Evolutionary conservation across 2,329 filamentous ascomycete genomes (phyloP), one percentile per base, ranked within the genome.

Genomic region (Alternaria ventricosa): DNA sequence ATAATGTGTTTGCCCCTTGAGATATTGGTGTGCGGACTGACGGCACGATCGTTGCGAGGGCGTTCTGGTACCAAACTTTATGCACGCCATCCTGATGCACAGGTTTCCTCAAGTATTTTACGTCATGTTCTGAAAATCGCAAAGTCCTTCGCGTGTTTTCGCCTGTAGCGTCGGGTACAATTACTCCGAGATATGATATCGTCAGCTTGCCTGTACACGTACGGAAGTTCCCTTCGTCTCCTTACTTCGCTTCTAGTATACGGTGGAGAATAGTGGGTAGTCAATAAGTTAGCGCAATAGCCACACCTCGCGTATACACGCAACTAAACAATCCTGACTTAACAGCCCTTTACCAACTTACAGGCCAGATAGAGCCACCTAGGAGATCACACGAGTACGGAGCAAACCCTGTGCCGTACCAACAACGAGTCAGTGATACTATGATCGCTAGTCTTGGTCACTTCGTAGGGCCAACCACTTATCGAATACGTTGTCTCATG

Each of bases 401-500:
- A 58, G 18, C 41, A 28, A 58, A 45, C 15, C 18, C 18, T 44
- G 18, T 62, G 36, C 47, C 30, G 47, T 46, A 55, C 28, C 36
- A 46, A 12, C 46, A 22, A 55, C 30, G 36, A 41, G 36, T 55
- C 50, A 41, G 53, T 44, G 44, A 36, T 46, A 22, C 47, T 54
- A 59, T 61, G 50, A 60, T 65, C 45, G 49, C 30, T 61, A 13
- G 59, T 51, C 18, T 51, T 53, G 45, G 54, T 44, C 57, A 60
- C 44, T 33, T 33, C 28, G 28, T 23, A 46, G 25, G 22, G 22
- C 46, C 23, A 60, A 44, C 47, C 45, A 44, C 49, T 41, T 60
- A 41, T 61, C 57, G 55, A 67, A 68, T 64, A 68, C 65, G 68
- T 63, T 64, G 55, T 55, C 47, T 47, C 57, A 47, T 57, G 63